Evolutionary conservation across 1,284 basidiomycete genomes (phyloP).

Genomic region (Cystobasidiaceae sp.): DNA sequence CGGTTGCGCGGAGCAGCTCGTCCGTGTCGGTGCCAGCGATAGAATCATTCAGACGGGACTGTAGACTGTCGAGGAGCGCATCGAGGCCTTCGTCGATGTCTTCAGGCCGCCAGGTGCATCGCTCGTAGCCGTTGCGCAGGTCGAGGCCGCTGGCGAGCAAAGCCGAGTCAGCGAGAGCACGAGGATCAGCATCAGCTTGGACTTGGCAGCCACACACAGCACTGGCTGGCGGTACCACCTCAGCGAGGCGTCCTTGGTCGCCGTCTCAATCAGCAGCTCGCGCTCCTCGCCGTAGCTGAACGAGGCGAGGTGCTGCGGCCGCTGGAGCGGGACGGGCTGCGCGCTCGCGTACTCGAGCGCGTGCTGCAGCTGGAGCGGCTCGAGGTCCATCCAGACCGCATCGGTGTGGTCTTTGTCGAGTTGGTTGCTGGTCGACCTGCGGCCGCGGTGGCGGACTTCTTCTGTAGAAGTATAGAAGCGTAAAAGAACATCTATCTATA

Average conservation of each 20-base stretch:
- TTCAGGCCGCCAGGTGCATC: conserved; percentile 64
- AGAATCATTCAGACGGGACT: conserved; percentile 54
- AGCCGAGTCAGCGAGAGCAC: conserved; percentile 51
- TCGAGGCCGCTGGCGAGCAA: conserved; percentile 36
- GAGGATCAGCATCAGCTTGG: conserved; percentile 47
- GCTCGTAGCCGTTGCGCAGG: conserved; percentile 49
- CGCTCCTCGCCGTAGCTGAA: conserved; percentile 56
- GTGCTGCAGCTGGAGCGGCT: conserved; percentile 19
- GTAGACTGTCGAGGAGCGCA: conserved; percentile 50
- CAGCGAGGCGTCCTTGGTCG: conserved; percentile 55
- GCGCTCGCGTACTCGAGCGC: conserved; percentile 16
- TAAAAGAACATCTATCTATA: too few species aligned
- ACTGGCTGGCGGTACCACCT: conserved; percentile 65
- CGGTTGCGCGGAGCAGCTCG: conserved; percentile 42
- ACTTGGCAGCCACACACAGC: conserved; percentile 55
- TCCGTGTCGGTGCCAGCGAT: conserved; percentile 48
- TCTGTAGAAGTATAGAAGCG: too few species aligned
- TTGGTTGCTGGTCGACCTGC: too few species aligned
- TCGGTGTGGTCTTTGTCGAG: too few species aligned
- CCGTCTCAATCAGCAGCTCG: conserved; percentile 41
- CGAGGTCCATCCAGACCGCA: conserved; percentile 6
- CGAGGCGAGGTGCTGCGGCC: conserved; percentile 59
- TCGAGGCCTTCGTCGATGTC: conserved; percentile 47
- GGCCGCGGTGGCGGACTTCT: too few species aligned
- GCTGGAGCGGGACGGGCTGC: conserved; percentile 54